Conservation (phyloP, 768 basidiomycete genomes). For the Daedalea quercina region DNA sequence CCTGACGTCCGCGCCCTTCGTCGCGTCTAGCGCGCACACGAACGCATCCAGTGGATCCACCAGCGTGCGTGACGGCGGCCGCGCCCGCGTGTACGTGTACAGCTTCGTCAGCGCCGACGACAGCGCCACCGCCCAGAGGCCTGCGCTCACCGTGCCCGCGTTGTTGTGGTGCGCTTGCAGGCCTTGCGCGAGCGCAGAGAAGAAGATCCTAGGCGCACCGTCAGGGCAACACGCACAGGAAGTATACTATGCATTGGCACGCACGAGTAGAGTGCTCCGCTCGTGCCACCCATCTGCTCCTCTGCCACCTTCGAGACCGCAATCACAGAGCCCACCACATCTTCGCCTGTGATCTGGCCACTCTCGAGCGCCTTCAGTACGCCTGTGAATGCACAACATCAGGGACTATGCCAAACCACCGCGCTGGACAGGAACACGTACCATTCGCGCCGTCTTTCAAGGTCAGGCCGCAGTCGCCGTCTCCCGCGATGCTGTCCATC, state of each 20-base stretch:
- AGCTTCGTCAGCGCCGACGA: conserved; percentile 50
- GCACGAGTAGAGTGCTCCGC: conserved; percentile 86
- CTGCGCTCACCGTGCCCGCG: conserved; percentile 33
- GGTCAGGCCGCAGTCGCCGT: conserved; percentile 74
- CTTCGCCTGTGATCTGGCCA: conserved; percentile 51
- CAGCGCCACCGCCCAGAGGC: conserved; percentile 59
- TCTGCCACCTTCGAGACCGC: conserved; percentile 70
- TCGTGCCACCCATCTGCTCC: conserved; percentile 87
- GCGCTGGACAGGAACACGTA: conserved; percentile 19
- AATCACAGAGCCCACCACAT: conserved; percentile 61
- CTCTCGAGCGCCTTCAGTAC: conserved; percentile 52
- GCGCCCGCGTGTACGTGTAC: conserved; percentile 82
- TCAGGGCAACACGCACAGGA: not conserved
- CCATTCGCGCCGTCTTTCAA: conserved; percentile 72
- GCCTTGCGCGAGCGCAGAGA: conserved; percentile 78
- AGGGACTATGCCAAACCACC: not conserved
- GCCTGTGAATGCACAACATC: conserved; percentile 29
- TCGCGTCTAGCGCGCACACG: conserved; percentile 37
- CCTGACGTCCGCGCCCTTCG: conserved; percentile 30
- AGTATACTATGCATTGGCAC: conserved; percentile 24
- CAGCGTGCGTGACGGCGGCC: conserved; percentile 85
- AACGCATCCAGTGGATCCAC: conserved; percentile 89
- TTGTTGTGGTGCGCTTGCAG: conserved; percentile 37
- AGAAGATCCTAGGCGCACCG: conserved; percentile 63
- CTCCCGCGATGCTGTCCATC: conserved; percentile 89